Base-by-base conservation (phyloP, 495 filamentous ascomycete species). In the Penicillium taxi region DNA sequence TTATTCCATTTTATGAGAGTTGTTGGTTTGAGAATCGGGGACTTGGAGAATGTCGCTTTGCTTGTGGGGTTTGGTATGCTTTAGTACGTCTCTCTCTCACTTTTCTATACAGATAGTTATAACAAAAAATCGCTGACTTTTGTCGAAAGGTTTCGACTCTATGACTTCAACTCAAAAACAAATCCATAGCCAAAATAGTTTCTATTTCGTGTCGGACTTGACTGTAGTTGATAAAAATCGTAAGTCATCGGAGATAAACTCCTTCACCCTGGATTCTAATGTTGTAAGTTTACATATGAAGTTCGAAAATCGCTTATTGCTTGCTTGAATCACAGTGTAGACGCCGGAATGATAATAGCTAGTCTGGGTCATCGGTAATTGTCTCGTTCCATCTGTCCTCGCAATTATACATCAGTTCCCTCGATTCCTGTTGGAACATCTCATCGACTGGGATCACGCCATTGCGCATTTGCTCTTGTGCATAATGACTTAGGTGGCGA, bases 381-480 rank as follows among this genome's bases (percentile, higher is more conserved):
- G 77, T 82, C 41, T 80, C 77, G 37, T 80, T 74, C 75, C 75
- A 83, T 6, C 63, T 59, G 48, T 81, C 79, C 27, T 78, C 72
- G 26, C 55, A 64, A 22, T 74, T 72, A 50, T 73, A 81, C 32
- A 80, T 64, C 38, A 79, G 69, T 6, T 75, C 53, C 22, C 79
- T 63, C 2, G 72, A 73, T 35, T 78, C 48, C 3, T 40, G 31
- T 32, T 58, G 55, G 26, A 58, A 50, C 55, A 58, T 55, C 17
- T 55, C 44, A 30, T 58, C 55, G 0, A 46, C 44, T 4, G 55
- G 55, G 11, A 53, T 42, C 3, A 51, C 11, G 1, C 55, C 51
- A 9, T 6, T 7, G 7, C 27, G 9, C 32, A 52, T 50, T 29
- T 47, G 43, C 9, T 37, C 17, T 7, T 42, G 34, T 1, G 44